Base-by-base conservation (phyloP, 345 rosid species). In the Luvunga scandens region DNA sequence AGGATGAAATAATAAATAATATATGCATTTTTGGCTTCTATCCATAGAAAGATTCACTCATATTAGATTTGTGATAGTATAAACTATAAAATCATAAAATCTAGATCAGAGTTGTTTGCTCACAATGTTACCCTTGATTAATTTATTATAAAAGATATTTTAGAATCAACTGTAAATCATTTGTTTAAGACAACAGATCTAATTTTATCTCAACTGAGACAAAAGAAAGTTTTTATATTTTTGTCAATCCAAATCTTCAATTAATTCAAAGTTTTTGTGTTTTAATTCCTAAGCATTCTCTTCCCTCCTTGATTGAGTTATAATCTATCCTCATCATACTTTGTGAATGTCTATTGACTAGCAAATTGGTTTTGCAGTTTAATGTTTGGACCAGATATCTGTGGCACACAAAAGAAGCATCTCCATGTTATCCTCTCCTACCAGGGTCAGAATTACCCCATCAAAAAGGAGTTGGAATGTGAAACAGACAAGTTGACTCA, bases 301-400 rank as follows among this genome's bases (percentile, higher is more conserved):
- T 25, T 59, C 8, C 66, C 57, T 12, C n/a, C 57, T 36, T 64
- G n/a, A 63, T 34, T 50, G 30, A 62, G 24, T 64, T 78, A 4
- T 48, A 27, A 34, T 56, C 18, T 12, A 50, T 55, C 34, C 33
- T 70, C 13, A 14, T 7, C 71, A 14, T 27, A 31, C 6, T 53
- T 1, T 12, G 25, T 64, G 25, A 16, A 34, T 64, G 33, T 38
- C 56, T 21, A 27, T n/a, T 62, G 69, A 69, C 60, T 56, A 25
- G 36, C 59, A 65, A 63, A n/a, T 19, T 72, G 56, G 13, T 14
- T 64, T 25, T 56, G 76, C 81, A 85, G 90, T 65, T n/a, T 87
- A n/a, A 87, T 87, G 90, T 87, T 87, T 69, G 90, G 90, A 72
- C 90, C 90, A 42, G 90, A 87, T 80, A 27, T 87, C 27, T 87